These are phyloP conservation scores for Populus alba DNA, from an alignment of 345 rosid species.

Conservation along the genomic window DNA sequence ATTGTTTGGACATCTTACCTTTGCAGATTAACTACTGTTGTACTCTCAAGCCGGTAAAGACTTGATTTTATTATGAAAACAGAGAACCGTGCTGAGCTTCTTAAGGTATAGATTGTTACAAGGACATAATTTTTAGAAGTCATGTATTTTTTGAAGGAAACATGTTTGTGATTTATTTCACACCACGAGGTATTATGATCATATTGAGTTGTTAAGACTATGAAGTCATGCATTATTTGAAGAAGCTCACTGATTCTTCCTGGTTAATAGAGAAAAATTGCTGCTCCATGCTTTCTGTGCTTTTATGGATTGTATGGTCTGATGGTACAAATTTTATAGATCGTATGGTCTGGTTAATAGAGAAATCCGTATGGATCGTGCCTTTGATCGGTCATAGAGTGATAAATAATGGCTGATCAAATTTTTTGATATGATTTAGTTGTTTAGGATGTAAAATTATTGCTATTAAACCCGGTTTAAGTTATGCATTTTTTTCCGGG, in stretches of 20 bases:
- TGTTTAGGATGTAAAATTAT: too few species aligned
- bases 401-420: too few species aligned
- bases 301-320: not conserved
- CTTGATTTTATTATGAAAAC: not conserved
- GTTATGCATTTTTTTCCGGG: too few species aligned
- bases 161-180: not conserved
- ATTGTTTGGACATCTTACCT: not conserved
- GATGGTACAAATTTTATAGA: not conserved
- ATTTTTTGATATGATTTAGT: too few species aligned
- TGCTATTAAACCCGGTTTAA: too few species aligned
- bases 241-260: not conserved
- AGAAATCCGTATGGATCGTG: too few species aligned
- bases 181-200: not conserved
- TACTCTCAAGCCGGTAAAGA: slow-evolving; percentile 1
- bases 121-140: not conserved
- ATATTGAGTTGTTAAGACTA: not conserved
- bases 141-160: not conserved
- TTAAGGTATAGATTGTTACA: not conserved
- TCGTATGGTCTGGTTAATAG: too few species aligned
- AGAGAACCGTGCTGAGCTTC: not conserved
- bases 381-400: too few species aligned
- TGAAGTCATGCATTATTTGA: not conserved
- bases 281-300: not conserved
- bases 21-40: not conserved
- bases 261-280: not conserved